Base-by-base conservation (phyloP, 192 early-diverging fungal genomes). In the Thoreauomyces humboldtii region DNA sequence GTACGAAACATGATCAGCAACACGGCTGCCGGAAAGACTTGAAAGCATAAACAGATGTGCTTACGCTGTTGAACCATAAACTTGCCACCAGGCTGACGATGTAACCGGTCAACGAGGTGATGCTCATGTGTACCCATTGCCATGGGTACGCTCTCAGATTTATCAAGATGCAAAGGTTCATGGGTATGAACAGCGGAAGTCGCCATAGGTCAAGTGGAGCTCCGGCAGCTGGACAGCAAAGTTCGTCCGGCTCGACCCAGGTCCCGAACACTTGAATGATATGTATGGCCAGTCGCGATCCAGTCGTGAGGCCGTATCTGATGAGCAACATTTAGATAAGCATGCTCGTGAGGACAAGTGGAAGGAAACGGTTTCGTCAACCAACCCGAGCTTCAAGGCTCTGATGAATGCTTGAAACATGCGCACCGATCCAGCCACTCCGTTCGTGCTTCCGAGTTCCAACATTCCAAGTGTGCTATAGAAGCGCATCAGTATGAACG, bases 91-190 rank as follows among this genome's bases (percentile, higher is more conserved):
- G 33, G 27, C 41, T 57, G 19, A 61, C 44, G 43, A 22, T 28
- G 32, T 55, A 69, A 2, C 67, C 67, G 15, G 48, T 53, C 7
- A 61, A 32, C 11, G 67, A 69, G 14, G 59, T 61, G n/a, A 61
- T 15, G 11, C 25, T 36, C 67, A 69, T 69, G 28, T 69, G 61
- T 4, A 34, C 17, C 69, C 69, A 71, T 46, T 71, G 69, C 61
- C 60, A 55, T 1, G 61, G 69, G 33, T 65, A 43, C 15, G 68
- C 69, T 31, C 35, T 45, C 12, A 71, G 28, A 29, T 57, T 48
- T 17, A 71, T 65, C 69, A 71, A 59, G 27, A 71, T 71, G 19
- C 55, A 64, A 1, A 71, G n/a, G 33, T 61, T 69, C 67, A 69
- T 69, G 12, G 67, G 67, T 43, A 69, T 61, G 48, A 45, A 69